A percentile compares a stretch with the other conserved stretches of the same genome.
Evolutionary conservation across 2,329 filamentous ascomycete genomes (phyloP).

Genomic region (Metarhizium sp.): DNA sequence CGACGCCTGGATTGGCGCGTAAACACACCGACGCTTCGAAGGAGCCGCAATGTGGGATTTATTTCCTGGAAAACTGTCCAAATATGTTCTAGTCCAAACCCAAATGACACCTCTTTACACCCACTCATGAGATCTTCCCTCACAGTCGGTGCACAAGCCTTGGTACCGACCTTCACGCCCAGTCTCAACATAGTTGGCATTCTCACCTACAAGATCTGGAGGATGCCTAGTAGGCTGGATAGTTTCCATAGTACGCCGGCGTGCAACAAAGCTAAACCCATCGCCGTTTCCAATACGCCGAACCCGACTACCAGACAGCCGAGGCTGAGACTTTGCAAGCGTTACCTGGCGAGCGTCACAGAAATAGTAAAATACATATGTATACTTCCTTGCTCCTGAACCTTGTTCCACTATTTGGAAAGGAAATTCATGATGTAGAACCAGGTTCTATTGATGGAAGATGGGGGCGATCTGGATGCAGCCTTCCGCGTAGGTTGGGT

Average conservation of each 20-base stretch:
- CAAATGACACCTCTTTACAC: slow-evolving; percentile 30
- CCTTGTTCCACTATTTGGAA: not conserved
- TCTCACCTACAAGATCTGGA: slow-evolving; percentile 46
- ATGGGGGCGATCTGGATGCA: slow-evolving; percentile 21
- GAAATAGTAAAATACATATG: slow-evolving; percentile 34
- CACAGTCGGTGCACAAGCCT: slow-evolving; percentile 38
- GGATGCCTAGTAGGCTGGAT: slow-evolving; percentile 54
- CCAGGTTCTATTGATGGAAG: slow-evolving; percentile 32
- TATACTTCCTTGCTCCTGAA: slow-evolving; percentile 25
- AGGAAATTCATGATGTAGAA: slow-evolving; percentile 12
- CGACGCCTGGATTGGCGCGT: not conserved
- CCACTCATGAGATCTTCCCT: slow-evolving; percentile 34
- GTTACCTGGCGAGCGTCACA: slow-evolving; percentile 48
- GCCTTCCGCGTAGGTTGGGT: slow-evolving; percentile 11
- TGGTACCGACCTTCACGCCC: slow-evolving; percentile 36
- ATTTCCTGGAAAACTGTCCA: not conserved
- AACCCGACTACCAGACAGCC: slow-evolving; percentile 11
- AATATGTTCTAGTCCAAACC: slow-evolving; percentile 27
- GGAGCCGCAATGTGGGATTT: too few species aligned
- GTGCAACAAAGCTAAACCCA: slow-evolving; percentile 44
- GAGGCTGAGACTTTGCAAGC: slow-evolving; percentile 13
- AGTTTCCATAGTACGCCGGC: slow-evolving; percentile 40
- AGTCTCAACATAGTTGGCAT: slow-evolving; percentile 33
- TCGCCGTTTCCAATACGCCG: slow-evolving; percentile 10
- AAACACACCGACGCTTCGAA: not conserved